These are phyloP conservation scores for Lactarius vividus DNA, from an alignment of 768 basidiomycete genomes.

Conservation along the genomic window DNA sequence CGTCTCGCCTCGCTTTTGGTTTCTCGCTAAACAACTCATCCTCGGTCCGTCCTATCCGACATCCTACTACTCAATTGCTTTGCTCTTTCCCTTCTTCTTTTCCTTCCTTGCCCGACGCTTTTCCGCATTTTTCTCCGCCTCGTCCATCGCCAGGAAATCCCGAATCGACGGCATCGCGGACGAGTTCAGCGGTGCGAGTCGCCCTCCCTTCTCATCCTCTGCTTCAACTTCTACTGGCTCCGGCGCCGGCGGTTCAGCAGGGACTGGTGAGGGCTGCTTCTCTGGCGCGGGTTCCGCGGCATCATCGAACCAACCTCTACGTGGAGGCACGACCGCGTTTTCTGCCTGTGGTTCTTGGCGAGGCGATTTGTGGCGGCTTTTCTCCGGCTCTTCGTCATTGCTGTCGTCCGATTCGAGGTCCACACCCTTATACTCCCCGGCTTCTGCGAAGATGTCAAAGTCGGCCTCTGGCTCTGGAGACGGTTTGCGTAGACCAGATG, in stretches of 20 bases:
- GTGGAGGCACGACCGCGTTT: background rate
- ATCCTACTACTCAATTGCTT: conserved; percentile 17
- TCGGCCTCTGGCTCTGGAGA: conserved; percentile 43
- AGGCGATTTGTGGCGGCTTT: background rate
- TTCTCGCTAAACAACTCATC: background rate
- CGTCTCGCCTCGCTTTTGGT: background rate
- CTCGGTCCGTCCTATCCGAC: background rate
- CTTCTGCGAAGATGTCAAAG: conserved; percentile 85
- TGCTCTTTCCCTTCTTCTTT: conserved; percentile 54
- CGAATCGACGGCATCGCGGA: conserved; percentile 80
- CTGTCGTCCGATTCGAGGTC: conserved; percentile 47
- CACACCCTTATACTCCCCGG: conserved; percentile 77
- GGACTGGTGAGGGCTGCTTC: conserved; percentile 1
- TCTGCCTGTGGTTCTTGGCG: background rate
- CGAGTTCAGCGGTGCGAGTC: conserved; percentile 73
- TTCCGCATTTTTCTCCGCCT: conserved; percentile 58
- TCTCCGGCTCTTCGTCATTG: conserved; percentile 19
- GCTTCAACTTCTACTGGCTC: conserved; percentile 41
- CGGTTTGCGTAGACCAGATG: conserved; percentile 26
- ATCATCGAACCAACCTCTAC: conserved; percentile 23
- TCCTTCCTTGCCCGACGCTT: conserved; percentile 76
- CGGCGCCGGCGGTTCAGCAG: conserved; percentile 24
- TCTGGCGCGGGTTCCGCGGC: conserved; percentile 3
- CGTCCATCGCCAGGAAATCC: conserved; percentile 76
- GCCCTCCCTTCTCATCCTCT: conserved; percentile 46